phyloP scores from a whole-genome alignment of 2,329 filamentous ascomycete species.

The Colletotrichum sp. region DNA sequence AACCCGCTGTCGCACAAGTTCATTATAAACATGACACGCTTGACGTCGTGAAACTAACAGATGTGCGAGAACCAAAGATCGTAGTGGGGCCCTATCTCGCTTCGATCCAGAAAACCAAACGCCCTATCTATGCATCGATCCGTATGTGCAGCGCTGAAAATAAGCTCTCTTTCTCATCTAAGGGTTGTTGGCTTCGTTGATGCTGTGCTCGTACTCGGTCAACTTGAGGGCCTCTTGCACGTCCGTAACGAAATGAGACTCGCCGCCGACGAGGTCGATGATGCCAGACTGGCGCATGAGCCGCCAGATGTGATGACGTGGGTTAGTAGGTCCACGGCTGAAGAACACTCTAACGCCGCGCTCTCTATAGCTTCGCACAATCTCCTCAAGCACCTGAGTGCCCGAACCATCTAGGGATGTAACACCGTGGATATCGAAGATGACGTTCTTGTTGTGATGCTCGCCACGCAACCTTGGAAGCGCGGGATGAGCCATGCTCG shows the following conservation, averaged over 20 bases:
- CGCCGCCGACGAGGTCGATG: constrained; percentile 80
- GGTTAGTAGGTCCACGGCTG: constrained; percentile 56
- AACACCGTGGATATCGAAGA: constrained; percentile 98
- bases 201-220: constrained; percentile 73
- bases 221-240: constrained; percentile 85
- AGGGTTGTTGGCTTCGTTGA: constrained; percentile 22
- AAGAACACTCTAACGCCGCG: constrained; percentile 81
- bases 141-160: background rate
- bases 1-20: background rate
- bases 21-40: background rate
- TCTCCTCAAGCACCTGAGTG: constrained; percentile 88
- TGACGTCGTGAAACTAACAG: background rate
- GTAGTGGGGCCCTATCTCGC: background rate
- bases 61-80: background rate
- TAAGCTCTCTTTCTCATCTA: background rate
- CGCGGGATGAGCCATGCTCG: constrained; percentile 81
- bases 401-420: constrained; percentile 93
- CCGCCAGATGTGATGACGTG: constrained; percentile 65
- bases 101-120: constrained; percentile 8
- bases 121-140: background rate
- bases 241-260: constrained; percentile 77
- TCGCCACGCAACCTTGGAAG: constrained; percentile 77
- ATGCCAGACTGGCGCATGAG: constrained; percentile 84
- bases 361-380: constrained; percentile 80
- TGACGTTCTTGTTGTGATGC: constrained; percentile 89